Conservation (phyloP, 176 grass and related monocot genomes). For the Zea luxurians region DNA sequence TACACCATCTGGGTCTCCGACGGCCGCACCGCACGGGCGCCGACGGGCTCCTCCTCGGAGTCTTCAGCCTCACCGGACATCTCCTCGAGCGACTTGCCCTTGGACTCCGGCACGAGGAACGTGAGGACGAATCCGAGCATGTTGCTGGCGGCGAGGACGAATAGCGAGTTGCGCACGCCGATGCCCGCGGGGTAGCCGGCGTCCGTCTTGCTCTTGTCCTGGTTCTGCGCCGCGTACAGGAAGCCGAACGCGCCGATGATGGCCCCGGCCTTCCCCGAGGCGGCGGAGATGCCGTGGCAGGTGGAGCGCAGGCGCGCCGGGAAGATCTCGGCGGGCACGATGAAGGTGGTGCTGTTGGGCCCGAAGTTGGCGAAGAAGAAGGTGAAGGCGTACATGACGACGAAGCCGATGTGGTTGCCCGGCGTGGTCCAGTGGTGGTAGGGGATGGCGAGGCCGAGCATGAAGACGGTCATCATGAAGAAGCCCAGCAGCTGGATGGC, state of each 20-base stretch:
- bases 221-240: slow-evolving; percentile 54
- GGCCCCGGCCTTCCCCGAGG: slow-evolving; percentile 50
- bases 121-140: slow-evolving; percentile 44
- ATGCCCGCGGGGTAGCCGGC: slow-evolving; percentile 44
- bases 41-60: neutral
- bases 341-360: slow-evolving; percentile 47
- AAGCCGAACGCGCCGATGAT: slow-evolving; percentile 64
- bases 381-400: slow-evolving; percentile 70
- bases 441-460: slow-evolving; percentile 61
- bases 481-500: slow-evolving; percentile 67
- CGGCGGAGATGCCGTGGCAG: slow-evolving; percentile 78
- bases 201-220: slow-evolving; percentile 30
- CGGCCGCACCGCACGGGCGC: neutral
- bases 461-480: slow-evolving; percentile 72
- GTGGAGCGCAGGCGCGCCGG: slow-evolving; percentile 62
- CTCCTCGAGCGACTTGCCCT: slow-evolving; percentile 60
- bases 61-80: slow-evolving; percentile 50
- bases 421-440: slow-evolving; percentile 70
- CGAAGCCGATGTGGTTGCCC: slow-evolving; percentile 55
- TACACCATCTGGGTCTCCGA: slow-evolving; percentile 7
- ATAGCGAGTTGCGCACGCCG: slow-evolving; percentile 53
- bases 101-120: slow-evolving; percentile 53
- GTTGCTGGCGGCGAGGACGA: slow-evolving; percentile 47
- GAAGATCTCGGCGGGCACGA: slow-evolving; percentile 61
- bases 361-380: slow-evolving; percentile 73